A percentile compares a stretch with the other conserved stretches of the same genome.
These are phyloP conservation scores for Alternaria sp. DNA, from an alignment of 2,329 filamentous ascomycete species.

Conservation along the genomic window DNA sequence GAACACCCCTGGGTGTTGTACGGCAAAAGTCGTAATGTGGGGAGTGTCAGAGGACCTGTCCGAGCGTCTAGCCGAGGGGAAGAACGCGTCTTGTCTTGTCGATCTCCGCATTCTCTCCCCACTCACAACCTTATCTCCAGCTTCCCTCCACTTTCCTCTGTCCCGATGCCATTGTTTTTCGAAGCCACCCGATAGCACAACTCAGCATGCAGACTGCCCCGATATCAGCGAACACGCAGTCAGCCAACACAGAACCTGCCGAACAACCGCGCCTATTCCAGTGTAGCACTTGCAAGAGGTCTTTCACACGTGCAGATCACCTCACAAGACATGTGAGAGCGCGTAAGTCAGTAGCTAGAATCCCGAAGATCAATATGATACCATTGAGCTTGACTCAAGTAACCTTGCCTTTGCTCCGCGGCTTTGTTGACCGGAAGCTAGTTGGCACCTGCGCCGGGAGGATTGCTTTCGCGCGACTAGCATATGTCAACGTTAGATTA, in stretches of 20 bases:
- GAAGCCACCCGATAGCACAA: conserved; percentile 12
- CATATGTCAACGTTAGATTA: background rate
- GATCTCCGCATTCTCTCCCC: conserved; percentile 21
- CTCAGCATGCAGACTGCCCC: conserved; percentile 30
- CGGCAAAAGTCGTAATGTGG: conserved; percentile 25
- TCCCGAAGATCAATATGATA: background rate
- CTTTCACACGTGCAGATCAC: conserved; percentile 63
- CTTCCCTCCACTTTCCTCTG: conserved; percentile 35
- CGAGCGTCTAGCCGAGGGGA: background rate
- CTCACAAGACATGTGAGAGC: conserved; percentile 63
- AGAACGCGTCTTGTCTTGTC: conserved; percentile 2
- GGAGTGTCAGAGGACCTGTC: conserved; percentile 1
- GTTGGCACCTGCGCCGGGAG: background rate
- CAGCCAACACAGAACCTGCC: conserved; percentile 23
- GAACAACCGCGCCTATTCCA: conserved; percentile 51
- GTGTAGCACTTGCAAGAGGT: conserved; percentile 62
- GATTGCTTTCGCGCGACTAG: background rate
- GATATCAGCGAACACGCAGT: conserved; percentile 13
- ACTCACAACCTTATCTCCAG: conserved; percentile 26
- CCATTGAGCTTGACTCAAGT: background rate
- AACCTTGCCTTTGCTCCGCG: background rate
- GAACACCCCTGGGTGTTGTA: background rate
- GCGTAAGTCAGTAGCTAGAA: conserved; percentile 42
- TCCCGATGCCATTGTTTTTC: conserved; percentile 24
- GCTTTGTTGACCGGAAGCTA: background rate